Evolutionary conservation across 371 early-diverging fungal genomes (phyloP).

Genomic region (Mortierella sp.): DNA sequence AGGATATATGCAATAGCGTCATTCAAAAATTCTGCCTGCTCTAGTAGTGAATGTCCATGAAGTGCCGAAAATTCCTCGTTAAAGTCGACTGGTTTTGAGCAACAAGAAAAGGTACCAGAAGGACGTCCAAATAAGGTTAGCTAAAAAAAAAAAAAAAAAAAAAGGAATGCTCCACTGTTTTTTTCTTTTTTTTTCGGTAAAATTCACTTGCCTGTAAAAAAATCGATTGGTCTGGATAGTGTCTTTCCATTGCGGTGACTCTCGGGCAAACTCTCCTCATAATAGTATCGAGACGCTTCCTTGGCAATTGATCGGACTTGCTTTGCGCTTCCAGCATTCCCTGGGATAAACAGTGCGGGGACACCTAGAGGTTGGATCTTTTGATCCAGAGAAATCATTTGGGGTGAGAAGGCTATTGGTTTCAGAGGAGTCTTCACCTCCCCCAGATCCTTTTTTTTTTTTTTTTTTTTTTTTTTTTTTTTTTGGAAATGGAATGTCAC

Average conservation of each 20-base stretch:
- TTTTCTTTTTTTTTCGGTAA: neutral
- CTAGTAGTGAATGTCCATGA: conserved; percentile 79
- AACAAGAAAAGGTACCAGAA: neutral
- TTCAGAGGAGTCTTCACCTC: too few relatives aligned
- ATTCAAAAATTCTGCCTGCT: conserved; percentile 90
- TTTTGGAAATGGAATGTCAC: too few relatives aligned
- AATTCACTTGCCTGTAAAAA: conserved; percentile 77
- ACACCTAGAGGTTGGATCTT: conserved; percentile 72
- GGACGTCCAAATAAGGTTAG: conserved; percentile 11
- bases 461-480: too few relatives aligned
- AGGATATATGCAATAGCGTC: conserved; percentile 90
- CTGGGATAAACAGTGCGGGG: conserved; percentile 95
- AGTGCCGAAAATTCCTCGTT: conserved; percentile 95
- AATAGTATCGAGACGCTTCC: conserved; percentile 73
- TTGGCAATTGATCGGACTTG: conserved; percentile 92
- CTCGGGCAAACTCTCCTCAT: conserved; percentile 59
- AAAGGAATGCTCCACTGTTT: conserved; percentile 1
- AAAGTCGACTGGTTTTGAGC: conserved; percentile 75
- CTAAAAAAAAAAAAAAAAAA: conserved; percentile 16
- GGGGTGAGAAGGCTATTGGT: too few relatives aligned
- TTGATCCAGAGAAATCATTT: conserved; percentile 8
- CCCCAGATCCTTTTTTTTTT: too few relatives aligned
- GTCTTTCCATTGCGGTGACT: conserved; percentile 35
- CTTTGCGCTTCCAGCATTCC: conserved; percentile 93
- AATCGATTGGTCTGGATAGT: conserved; percentile 73